phyloP scores from a whole-genome alignment of 2,329 filamentous ascomycete genomes.

The Westerdykella aurantiaca region DNA sequence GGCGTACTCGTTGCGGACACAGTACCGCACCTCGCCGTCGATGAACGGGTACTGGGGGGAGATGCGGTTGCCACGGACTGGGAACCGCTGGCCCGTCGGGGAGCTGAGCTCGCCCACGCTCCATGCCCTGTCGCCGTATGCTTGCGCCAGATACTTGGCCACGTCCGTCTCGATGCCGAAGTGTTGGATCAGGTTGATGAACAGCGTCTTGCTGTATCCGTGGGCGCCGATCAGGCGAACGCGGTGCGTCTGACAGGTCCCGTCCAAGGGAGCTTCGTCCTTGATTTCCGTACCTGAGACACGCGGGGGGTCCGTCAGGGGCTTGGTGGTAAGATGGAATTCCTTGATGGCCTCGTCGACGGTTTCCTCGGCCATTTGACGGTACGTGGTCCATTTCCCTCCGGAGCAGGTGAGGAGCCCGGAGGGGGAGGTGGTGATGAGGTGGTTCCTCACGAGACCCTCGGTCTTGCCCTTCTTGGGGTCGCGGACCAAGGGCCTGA shows the following conservation, averaged over 20 bases:
- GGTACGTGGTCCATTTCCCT: slow-evolving; percentile 90
- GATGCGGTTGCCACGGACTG: slow-evolving; percentile 74
- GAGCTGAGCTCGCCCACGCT: slow-evolving; percentile 74
- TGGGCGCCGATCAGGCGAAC: slow-evolving; percentile 78
- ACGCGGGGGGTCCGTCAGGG: slow-evolving; percentile 56
- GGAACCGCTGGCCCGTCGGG: slow-evolving; percentile 73
- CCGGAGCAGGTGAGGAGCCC: slow-evolving; percentile 80
- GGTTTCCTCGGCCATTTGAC: slow-evolving; percentile 86
- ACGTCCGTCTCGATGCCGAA: slow-evolving; percentile 89
- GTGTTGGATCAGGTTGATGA: slow-evolving; percentile 92
- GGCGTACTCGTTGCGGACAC: slow-evolving; percentile 82
- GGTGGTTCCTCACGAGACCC: slow-evolving; percentile 79
- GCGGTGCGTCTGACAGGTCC: slow-evolving; percentile 75
- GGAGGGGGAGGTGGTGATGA: slow-evolving; percentile 72
- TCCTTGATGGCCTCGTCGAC: slow-evolving; percentile 71
- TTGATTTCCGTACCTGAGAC: slow-evolving; percentile 67
- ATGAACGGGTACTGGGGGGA: slow-evolving; percentile 80
- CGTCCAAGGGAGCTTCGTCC: slow-evolving; percentile 65
- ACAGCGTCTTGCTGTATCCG: slow-evolving; percentile 82
- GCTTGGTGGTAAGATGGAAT: slow-evolving; percentile 57
- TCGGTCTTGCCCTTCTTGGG: slow-evolving; percentile 81
- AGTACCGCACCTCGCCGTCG: slow-evolving; percentile 86
- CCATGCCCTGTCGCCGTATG: slow-evolving; percentile 91
- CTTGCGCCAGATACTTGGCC: slow-evolving; percentile 77
- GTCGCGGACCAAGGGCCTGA: slow-evolving; percentile 78